A percentile compares a stretch with the other conserved stretches of the same genome.
Evolutionary conservation across 2,329 filamentous ascomycete species (phyloP).

Genomic region (Botrytis byssoidea): DNA sequence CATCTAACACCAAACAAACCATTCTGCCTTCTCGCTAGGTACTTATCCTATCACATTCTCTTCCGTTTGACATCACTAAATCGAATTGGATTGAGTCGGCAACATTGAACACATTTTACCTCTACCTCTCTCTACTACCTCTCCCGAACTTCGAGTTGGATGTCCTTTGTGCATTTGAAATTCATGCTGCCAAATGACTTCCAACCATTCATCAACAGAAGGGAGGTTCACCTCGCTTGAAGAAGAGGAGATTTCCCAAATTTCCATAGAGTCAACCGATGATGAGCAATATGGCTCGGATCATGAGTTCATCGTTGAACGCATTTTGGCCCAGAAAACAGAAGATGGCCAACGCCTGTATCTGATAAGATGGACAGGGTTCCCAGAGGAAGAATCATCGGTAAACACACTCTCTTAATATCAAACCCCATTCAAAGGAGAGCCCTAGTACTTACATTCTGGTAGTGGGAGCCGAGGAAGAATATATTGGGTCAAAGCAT

Average conservation of each 20-base stretch:
- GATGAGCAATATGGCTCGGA: conserved; percentile 24
- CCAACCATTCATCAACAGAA: not conserved
- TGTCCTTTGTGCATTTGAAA: not conserved
- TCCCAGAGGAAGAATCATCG: conserved; percentile 54
- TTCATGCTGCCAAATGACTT: conserved; percentile 3
- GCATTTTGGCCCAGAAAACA: conserved; percentile 49
- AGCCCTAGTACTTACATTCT: not conserved
- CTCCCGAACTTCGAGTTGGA: not conserved
- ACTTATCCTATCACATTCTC: not conserved
- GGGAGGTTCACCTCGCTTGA: conserved; percentile 33
- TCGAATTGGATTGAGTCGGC: not conserved
- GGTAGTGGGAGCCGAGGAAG: conserved; percentile 48
- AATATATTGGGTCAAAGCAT: conserved; percentile 44
- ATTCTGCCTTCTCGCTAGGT: not conserved
- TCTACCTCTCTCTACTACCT: not conserved
- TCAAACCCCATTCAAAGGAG: not conserved
- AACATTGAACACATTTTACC: not conserved
- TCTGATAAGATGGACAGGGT: conserved; percentile 64
- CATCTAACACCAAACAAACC: not conserved
- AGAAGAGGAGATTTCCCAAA: conserved; percentile 55
- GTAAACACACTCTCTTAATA: not conserved
- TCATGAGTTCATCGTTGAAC: conserved; percentile 44
- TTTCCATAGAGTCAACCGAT: conserved; percentile 54
- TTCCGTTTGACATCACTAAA: not conserved
- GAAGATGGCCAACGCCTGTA: conserved; percentile 46